Conservation (phyloP, 2,329 filamentous ascomycete genomes). For the Xylariales sp. region DNA sequence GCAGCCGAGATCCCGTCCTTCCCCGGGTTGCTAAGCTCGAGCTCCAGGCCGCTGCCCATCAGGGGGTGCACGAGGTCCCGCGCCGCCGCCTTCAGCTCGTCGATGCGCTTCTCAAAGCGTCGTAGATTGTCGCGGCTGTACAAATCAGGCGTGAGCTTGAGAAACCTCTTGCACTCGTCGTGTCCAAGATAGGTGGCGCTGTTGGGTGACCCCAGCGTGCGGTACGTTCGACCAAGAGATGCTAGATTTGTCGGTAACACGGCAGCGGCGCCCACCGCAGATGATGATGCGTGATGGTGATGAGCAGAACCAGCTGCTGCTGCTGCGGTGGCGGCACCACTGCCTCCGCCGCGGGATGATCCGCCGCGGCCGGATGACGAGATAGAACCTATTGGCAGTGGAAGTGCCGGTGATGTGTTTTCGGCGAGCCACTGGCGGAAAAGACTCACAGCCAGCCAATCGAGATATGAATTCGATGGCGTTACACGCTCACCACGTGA, state of each 20-base stretch:
- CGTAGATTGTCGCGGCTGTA: constrained; percentile 85
- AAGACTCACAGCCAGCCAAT: constrained; percentile 83
- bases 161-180: constrained; percentile 86
- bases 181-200: constrained; percentile 67
- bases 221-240: constrained; percentile 68
- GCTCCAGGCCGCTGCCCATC: constrained; percentile 79
- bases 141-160: constrained; percentile 76
- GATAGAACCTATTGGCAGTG: constrained; percentile 11
- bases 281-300: constrained; percentile 19
- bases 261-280: constrained; percentile 27
- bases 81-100: constrained; percentile 83
- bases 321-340: too few species aligned
- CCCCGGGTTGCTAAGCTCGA: constrained; percentile 56
- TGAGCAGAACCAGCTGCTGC: too few species aligned
- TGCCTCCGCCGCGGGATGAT: constrained; percentile 16
- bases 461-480: constrained; percentile 74
- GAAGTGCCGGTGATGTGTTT: constrained; percentile 67
- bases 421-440: constrained; percentile 94
- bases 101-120: constrained; percentile 79
- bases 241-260: constrained; percentile 42
- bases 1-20: constrained; percentile 21
- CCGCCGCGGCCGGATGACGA: constrained; percentile 9
- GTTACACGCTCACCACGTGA: constrained; percentile 77
- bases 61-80: constrained; percentile 78
- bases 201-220: constrained; percentile 63